Conservation (phyloP, 176 grass and related monocot genomes). For the Thalia dealbata region DNA sequence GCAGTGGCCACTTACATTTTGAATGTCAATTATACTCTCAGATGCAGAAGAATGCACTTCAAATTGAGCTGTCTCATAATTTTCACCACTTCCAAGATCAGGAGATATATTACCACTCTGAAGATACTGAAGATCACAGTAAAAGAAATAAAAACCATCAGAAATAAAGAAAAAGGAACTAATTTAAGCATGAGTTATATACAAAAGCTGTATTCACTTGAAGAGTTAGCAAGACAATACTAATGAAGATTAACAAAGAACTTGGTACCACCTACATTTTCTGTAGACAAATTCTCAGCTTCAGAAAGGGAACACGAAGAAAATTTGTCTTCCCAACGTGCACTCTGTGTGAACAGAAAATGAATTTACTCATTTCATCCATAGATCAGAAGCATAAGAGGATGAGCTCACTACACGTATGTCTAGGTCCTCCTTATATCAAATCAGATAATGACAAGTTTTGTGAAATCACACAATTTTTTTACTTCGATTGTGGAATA, state of each 20-base stretch:
- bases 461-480: background rate
- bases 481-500: background rate
- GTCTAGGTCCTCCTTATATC: background rate
- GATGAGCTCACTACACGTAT: background rate
- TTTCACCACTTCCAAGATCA: slow-evolving; percentile 18
- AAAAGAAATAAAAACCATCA: background rate
- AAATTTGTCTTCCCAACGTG: slow-evolving; percentile 12
- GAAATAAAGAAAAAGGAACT: background rate
- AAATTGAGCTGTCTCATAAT: slow-evolving; percentile 29
- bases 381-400: background rate
- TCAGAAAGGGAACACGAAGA: slow-evolving; percentile 10
- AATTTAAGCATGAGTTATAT: slow-evolving; percentile 4
- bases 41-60: slow-evolving; percentile 30
- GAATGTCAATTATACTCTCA: slow-evolving; percentile 29
- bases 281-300: slow-evolving; percentile 1
- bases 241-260: background rate
- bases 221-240: slow-evolving; percentile 4
- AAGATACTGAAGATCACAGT: background rate
- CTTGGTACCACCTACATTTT: background rate
- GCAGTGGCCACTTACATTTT: slow-evolving; percentile 20
- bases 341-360: background rate
- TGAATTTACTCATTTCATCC: background rate
- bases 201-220: background rate
- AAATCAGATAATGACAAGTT: background rate
- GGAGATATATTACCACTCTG: slow-evolving; percentile 19